Evolutionary conservation across 768 basidiomycete species (phyloP).

Genomic region (Fibroporia radiculosa): DNA sequence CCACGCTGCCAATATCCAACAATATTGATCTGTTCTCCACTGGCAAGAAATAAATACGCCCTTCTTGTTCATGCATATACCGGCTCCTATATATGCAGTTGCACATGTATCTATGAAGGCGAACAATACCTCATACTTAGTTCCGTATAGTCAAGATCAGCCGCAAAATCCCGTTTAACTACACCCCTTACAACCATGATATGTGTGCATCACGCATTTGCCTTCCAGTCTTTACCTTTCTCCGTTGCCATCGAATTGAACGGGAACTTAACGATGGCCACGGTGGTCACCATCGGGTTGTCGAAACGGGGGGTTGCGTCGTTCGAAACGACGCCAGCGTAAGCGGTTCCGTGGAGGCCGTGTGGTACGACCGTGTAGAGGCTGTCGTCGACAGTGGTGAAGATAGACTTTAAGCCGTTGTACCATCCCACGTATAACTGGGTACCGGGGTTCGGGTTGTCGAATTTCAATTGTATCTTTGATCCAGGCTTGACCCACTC

Average conservation of each 20-base stretch:
- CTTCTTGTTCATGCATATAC: too few species aligned
- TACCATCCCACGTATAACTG: conserved; percentile 39
- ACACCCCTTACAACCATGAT: too few species aligned
- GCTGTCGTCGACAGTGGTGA: conserved; percentile 26
- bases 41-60: too few species aligned
- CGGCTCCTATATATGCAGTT: too few species aligned
- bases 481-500: conserved; percentile 23
- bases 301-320: conserved; percentile 21
- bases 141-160: too few species aligned
- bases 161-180: too few species aligned
- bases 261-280: conserved; percentile 27
- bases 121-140: too few species aligned
- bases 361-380: conserved; percentile 32
- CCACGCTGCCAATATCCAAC: too few species aligned
- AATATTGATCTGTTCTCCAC: too few species aligned
- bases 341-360: conserved; percentile 41
- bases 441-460: neutral
- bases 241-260: conserved; percentile 6
- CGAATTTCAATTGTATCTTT: conserved; percentile 21
- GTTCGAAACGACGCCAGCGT: conserved; percentile 36
- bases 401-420: conserved; percentile 36
- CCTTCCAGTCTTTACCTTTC: too few species aligned
- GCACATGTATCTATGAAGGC: too few species aligned
- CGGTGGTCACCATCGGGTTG: conserved; percentile 49
- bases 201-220: too few species aligned